Base-by-base conservation (phyloP, 768 basidiomycete species). In the Phlegmacium glaucopus region DNA sequence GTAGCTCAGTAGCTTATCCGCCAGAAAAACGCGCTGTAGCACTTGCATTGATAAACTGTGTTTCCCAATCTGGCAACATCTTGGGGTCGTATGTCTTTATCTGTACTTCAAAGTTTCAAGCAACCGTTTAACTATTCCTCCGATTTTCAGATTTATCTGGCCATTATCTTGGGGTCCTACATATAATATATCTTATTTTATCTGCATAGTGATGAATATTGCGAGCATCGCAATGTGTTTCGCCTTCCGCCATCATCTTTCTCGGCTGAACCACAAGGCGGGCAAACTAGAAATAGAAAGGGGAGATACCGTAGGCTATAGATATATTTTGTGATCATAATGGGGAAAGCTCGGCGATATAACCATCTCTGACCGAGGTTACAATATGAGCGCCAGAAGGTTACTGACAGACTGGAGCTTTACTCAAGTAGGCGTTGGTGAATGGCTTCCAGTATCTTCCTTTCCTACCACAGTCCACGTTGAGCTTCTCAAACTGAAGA, bases 391-490 rank as follows among this genome's bases (percentile, higher is more conserved):
- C 11, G 53, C 51, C 4, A 58, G 37, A 35, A 28, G 17, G 10
- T 51, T 6, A 22, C 46, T 77, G 17, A 58, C 61, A 30, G 66
- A 77, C 34, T 91, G 90, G 89, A 64, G 62, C 36, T 90, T 90
- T 58, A 80, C 79, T 7, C 85, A 85, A 59, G 62, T 84, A 28
- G 79, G 77, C 17, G 84, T 82, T 11, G 81, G 79, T 22, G 66
- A 90, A 72, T 90, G 87, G 87, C 54, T 87, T 27, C 47, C 69
- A 5, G 75, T 75, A 22, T 77, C 80, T 18, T 65, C 74, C 47
- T 83, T 94, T 56, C 93, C 94, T 10, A 94, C 93, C 1, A 85
- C 83, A 1, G 85, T 93, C 10, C 93, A 96, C 54, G 88, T 88
- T 42, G 94, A 95, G 60, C 75, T 96, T 27, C 62, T 91, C 61